Base-by-base conservation (phyloP, 1,284 basidiomycete species). In the Cutaneotrichosporon cavernicola region DNA sequence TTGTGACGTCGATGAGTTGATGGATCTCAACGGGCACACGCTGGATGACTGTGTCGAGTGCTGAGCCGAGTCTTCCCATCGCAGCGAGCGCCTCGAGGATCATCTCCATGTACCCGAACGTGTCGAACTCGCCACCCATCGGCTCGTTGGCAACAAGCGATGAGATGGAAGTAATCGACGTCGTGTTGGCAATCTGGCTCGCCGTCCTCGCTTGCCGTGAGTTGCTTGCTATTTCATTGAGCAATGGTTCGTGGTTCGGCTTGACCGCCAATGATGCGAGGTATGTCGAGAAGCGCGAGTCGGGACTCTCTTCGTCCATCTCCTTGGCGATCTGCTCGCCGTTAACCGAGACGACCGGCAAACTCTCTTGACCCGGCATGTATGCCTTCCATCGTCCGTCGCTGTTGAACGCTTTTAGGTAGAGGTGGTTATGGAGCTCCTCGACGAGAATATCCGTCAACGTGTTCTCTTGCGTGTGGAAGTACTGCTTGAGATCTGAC, bases 351-450 rank as follows among this genome's bases (percentile, higher is more conserved):
- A 69, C 68, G 57, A 71, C 62, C 4, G 68, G 69, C 11, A 62
- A 22, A 8, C 32, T 78, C 61, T 87, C 85, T 31, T 97, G 95
- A 56, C 90, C 90, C 0, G 89, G 88, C 10, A 84, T 82, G 78
- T 97, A 98, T 0, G 89, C 81, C 31, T 86, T 84, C 97, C 97
- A 99, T 53, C 96, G 86, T 10, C 87, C 86, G 70, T 99, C 96
- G 76, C 91, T 96, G 87, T 94, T 97, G 78, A 93, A 95, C 8
- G 90, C 92, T 76, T 97, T 98, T 64, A 99, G 86, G 79, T 98
- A 99, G n/a, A 99, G 82, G 79, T 99, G 97, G 72, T 89, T 94
- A 77, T 99, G 95, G 30, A 99, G 84, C 76, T 99, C 97, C 70
- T 99, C 97, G 18, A 97, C 84, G 60, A 99, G 81, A 63, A 99